Conservation (phyloP, 2,329 filamentous ascomycete species). For the Drechslerella coelobrocha region DNA sequence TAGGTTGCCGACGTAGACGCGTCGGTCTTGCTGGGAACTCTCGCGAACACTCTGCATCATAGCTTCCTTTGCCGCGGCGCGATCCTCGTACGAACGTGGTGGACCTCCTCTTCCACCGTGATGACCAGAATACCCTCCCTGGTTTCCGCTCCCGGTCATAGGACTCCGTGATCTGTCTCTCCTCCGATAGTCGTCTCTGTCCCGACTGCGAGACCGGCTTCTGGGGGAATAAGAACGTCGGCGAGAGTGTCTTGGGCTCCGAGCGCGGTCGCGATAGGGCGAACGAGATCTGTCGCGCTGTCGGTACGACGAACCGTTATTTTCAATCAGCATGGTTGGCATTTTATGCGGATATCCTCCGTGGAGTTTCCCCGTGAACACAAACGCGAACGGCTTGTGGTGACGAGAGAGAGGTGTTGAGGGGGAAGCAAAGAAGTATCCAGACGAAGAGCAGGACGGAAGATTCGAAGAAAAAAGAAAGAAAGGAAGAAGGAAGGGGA, state of each 20-base stretch:
- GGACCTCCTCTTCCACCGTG: slow-evolving; percentile 64
- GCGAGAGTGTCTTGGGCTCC: slow-evolving; percentile 76
- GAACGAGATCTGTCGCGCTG: slow-evolving; percentile 85
- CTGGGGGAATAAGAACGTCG: slow-evolving; percentile 79
- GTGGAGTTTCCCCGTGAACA: slow-evolving; percentile 11
- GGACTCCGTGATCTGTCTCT: slow-evolving; percentile 80
- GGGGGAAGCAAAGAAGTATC: slow-evolving; percentile 4
- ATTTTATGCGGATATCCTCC: slow-evolving; percentile 46
- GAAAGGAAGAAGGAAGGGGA: slow-evolving; percentile 7
- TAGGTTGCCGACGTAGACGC: slow-evolving; percentile 98
- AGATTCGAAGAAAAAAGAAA: slow-evolving; percentile 3
- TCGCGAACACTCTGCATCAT: slow-evolving; percentile 97
- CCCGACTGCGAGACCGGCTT: slow-evolving; percentile 76
- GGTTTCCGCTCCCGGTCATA: slow-evolving; percentile 76
- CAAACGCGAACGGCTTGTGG: slow-evolving; percentile 26
- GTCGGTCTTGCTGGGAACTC: slow-evolving; percentile 95
- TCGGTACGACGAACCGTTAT: slow-evolving; percentile 54
- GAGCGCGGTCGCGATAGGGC: slow-evolving; percentile 72
- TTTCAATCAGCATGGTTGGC: slow-evolving; percentile 55
- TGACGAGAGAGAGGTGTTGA: slow-evolving; percentile 12
- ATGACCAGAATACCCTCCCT: slow-evolving; percentile 73
- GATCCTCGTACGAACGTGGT: slow-evolving; percentile 83
- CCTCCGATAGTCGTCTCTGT: slow-evolving; percentile 73
- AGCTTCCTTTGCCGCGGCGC: slow-evolving; percentile 81
- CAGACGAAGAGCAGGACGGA: slow-evolving; percentile 12